A percentile compares a stretch with the other conserved stretches of the same genome.
phyloP scores from a whole-genome alignment of 805 yeast species.

The Danielozyma ontarioensis region DNA sequence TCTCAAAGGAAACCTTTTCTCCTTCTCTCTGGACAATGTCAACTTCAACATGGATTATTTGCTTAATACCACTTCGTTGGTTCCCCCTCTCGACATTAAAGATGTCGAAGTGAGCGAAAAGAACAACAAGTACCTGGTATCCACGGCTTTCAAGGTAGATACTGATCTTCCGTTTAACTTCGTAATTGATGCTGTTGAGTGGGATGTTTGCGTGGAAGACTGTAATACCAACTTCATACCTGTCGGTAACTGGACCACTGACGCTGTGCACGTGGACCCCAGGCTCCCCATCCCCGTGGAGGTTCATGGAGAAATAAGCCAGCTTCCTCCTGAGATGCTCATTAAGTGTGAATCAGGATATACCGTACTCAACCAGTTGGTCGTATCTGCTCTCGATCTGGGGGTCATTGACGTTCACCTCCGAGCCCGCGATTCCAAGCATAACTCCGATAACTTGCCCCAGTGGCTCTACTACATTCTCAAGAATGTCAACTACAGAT shows the following conservation, averaged over 20 bases:
- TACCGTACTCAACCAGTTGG: constrained; percentile 15
- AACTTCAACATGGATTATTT: constrained; percentile 9
- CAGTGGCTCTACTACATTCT: constrained; percentile 20
- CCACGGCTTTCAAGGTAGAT: constrained; percentile 5
- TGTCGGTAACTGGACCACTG: constrained; percentile 21
- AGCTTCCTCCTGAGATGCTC: constrained; percentile 14
- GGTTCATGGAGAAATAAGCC: constrained; percentile 15
- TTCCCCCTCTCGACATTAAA: constrained; percentile 5
- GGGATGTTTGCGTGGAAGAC: constrained; percentile 23
- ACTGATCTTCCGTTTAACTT: constrained; percentile 13
- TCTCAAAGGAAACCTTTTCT: constrained; percentile 12
- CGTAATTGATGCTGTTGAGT: constrained; percentile 15
- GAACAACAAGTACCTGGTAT: constrained; percentile 2
- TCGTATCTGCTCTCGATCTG: constrained; percentile 13
- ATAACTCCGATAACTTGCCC: constrained; percentile 12
- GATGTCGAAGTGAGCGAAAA: neutral
- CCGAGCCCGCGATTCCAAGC: constrained; percentile 8
- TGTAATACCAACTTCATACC: constrained; percentile 15
- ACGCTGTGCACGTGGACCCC: constrained; percentile 10
- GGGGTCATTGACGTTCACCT: constrained; percentile 11
- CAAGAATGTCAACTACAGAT: constrained; percentile 5
- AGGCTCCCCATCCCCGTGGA: constrained; percentile 8
- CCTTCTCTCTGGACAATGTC: constrained; percentile 9
- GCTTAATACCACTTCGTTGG: too few relatives aligned
- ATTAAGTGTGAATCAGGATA: constrained; percentile 18